These are phyloP conservation scores for Clarireedia sp. DNA, from an alignment of 2,329 filamentous ascomycete species.

Conservation along the genomic window DNA sequence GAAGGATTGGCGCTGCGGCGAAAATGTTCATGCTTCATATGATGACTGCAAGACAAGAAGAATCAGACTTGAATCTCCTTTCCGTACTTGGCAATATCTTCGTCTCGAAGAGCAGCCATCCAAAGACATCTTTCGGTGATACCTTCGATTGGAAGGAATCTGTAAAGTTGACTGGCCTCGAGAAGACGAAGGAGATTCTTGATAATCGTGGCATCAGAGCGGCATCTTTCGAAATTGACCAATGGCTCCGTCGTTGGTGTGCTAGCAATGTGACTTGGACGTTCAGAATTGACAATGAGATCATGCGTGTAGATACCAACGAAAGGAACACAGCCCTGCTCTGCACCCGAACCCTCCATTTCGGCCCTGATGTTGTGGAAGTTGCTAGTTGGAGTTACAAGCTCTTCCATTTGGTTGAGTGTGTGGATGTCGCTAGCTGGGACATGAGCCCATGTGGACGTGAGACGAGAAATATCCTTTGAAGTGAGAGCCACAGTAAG, in stretches of 20 bases:
- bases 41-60: too few species aligned
- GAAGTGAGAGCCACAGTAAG: constrained; percentile 70
- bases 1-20: too few species aligned
- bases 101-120: constrained; percentile 69
- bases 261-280: constrained; percentile 65
- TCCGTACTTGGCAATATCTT: constrained; percentile 54
- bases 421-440: constrained; percentile 56
- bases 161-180: constrained; percentile 68
- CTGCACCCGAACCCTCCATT: constrained; percentile 61
- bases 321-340: constrained; percentile 73
- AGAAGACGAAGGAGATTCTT: constrained; percentile 73
- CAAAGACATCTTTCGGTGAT: constrained; percentile 77
- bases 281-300: constrained; percentile 71
- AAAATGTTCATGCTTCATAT: too few species aligned
- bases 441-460: constrained; percentile 64
- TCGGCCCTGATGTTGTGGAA: constrained; percentile 70
- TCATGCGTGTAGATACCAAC: constrained; percentile 80
- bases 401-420: constrained; percentile 59
- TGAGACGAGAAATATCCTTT: constrained; percentile 60
- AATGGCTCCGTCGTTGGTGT: constrained; percentile 59
- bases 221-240: constrained; percentile 77
- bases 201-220: constrained; percentile 66
- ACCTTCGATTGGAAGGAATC: constrained; percentile 66
- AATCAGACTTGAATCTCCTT: constrained; percentile 26
- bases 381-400: constrained; percentile 71